Base-by-base conservation (phyloP, 2,329 filamentous ascomycete species). In the Tolypocladium sp. region DNA sequence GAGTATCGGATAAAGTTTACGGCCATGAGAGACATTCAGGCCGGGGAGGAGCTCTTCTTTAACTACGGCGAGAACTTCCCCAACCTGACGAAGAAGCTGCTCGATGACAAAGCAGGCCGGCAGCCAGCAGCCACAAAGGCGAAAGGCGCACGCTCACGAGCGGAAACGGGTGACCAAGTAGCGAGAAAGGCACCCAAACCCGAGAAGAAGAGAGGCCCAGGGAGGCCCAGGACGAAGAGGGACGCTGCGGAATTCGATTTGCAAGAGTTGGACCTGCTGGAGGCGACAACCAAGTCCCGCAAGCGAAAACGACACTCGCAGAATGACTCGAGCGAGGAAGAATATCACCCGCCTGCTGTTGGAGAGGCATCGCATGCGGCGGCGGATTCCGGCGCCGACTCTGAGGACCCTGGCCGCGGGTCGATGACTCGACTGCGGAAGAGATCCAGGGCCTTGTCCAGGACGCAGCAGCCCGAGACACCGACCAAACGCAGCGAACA, bases 1-100 rank as follows among this genome's bases (percentile, higher is more conserved):
- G 86, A 90, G 62, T 87, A 87, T 65, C 83, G 91, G 17, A 91
- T 94, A 69, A 88, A 86, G 52, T 88, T 94, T 65, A 85, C 82
- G 54, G 89, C 90, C 0, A 77, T 81, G 58, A 78, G 83, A 2
- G 80, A 88, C 46, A 88, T 94, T 67, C 78, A 81, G 60, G 78
- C 82, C 4, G 90, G 90, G 30, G 87, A 91, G 61, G 90, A 94
- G 71, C 75, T 95, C 0, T 89, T 91, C 68, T 95, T 93, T 71
- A 84, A 93, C 68, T 94, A 95, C 65, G 88, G 88, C 49, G 82
- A 86, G 66, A 83, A 86, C 62, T 87, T 88, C 65, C 82, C 83
- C 15, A 85, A 86, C 60, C 70, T 87, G 59, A 84, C 73, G 7
- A 74, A 75, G 68, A 76, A 76, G 63, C 65, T 75, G 53, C 67